Percentiles rank a stretch among this genome's conserved stretches.
Conservation (phyloP, 305 asterid species). For the Euphrasia arctica region DNA sequence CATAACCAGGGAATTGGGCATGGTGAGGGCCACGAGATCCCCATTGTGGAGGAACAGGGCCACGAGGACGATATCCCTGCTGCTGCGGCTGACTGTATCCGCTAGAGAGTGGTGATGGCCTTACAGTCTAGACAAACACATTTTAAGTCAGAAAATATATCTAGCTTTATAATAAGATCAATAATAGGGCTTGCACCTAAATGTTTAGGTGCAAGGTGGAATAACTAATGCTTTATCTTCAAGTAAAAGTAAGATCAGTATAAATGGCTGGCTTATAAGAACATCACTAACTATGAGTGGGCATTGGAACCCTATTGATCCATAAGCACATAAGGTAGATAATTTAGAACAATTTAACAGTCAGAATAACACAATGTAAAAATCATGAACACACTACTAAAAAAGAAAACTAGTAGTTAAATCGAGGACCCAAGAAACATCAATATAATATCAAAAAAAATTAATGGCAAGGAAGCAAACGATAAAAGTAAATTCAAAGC, state of each 20-base stretch:
- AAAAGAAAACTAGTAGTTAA: constrained; percentile 6
- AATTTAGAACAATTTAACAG: not conserved
- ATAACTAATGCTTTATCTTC: constrained; percentile 9
- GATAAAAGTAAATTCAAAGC: constrained; percentile 13
- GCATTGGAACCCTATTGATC: not conserved
- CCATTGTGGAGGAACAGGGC: constrained; percentile 80
- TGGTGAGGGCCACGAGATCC: constrained; percentile 75
- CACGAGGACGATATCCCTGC: constrained; percentile 82
- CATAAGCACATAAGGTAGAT: not conserved
- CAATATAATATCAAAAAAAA: not conserved
- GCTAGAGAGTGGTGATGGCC: constrained; percentile 74
- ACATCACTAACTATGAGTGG: not conserved
- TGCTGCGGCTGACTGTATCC: constrained; percentile 87
- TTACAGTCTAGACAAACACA: constrained; percentile 42
- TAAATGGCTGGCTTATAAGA: not conserved
- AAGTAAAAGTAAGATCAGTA: constrained; percentile 9
- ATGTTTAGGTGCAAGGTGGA: constrained; percentile 15
- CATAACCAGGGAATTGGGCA: constrained; percentile 62
- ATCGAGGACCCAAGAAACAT: constrained; percentile 16
- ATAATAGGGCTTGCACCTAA: not conserved
- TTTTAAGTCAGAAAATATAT: constrained; percentile 22
- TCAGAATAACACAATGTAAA: constrained; percentile 17
- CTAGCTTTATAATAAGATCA: constrained; percentile 9
- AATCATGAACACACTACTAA: constrained; percentile 11
- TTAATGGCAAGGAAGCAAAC: not conserved